Percentiles rank a stretch among this genome's conserved stretches.
Evolutionary conservation across 2,329 filamentous ascomycete species (phyloP).

Genomic region (Dactylellina sp.): DNA sequence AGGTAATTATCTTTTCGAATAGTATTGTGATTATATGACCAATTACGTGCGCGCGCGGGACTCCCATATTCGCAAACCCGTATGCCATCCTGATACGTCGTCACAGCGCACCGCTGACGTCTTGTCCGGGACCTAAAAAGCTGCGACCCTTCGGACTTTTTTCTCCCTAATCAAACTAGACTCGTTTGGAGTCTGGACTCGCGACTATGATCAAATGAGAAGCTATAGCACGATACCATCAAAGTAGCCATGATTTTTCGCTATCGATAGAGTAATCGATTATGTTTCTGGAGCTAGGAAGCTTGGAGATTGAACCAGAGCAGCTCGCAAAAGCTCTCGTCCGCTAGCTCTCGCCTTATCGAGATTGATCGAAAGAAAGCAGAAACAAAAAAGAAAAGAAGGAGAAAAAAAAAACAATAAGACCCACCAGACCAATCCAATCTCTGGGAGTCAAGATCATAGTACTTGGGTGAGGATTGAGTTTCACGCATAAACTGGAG

Average conservation of each 20-base stretch:
- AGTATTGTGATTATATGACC: too few species aligned
- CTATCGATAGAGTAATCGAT: conserved; percentile 57
- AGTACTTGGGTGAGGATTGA: conserved; percentile 29
- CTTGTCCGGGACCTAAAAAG: not conserved
- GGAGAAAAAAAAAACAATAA: conserved; percentile 23
- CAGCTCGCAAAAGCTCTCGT: conserved; percentile 16
- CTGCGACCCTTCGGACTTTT: conserved; percentile 32
- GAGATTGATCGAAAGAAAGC: too few species aligned
- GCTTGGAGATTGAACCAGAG: conserved; percentile 29
- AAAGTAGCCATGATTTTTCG: conserved; percentile 52
- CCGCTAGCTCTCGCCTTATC: conserved; percentile 38
- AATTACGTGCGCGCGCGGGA: too few species aligned
- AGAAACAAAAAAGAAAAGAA: conserved; percentile 20
- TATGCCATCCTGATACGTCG: conserved; percentile 10
- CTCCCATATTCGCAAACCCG: too few species aligned
- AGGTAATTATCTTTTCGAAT: too few species aligned
- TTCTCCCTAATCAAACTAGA: not conserved
- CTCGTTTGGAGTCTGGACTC: not conserved
- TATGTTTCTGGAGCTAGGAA: conserved; percentile 24
- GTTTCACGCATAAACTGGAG: conserved; percentile 46
- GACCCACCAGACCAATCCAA: too few species aligned
- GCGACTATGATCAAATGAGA: conserved; percentile 33
- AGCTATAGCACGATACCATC: conserved; percentile 41
- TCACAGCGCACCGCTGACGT: conserved; percentile 3
- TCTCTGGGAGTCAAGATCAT: conserved; percentile 1